Evolutionary conservation across 2,329 filamentous ascomycete species (phyloP).

Genomic region (Aspergillus sp.): DNA sequence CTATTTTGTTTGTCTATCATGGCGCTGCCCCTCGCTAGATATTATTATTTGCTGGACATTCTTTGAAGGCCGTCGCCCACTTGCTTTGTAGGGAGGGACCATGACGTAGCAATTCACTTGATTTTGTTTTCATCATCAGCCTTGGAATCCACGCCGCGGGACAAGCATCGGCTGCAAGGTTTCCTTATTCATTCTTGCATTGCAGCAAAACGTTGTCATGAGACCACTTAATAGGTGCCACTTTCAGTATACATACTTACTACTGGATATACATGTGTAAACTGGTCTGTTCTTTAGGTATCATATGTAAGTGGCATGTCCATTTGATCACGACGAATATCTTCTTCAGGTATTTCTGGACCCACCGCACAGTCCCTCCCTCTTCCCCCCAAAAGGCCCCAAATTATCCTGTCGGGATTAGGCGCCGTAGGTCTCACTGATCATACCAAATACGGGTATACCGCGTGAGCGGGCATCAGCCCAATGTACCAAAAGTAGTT

Average conservation of each 20-base stretch:
- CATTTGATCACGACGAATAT: background rate
- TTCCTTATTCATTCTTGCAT: background rate
- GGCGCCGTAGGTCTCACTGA: background rate
- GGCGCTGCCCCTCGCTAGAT: background rate
- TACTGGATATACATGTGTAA: background rate
- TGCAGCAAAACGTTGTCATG: constrained; percentile 7
- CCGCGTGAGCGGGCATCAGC: too few species aligned
- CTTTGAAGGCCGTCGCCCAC: too few species aligned
- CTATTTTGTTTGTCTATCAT: background rate
- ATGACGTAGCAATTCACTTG: background rate
- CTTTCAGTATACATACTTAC: background rate
- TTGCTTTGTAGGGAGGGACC: background rate
- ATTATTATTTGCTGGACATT: too few species aligned
- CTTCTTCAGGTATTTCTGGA: background rate
- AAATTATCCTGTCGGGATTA: constrained; percentile 4
- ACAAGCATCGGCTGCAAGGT: background rate
- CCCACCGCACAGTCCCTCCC: background rate
- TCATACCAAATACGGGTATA: background rate
- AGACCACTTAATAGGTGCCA: background rate
- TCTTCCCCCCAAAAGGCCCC: background rate
- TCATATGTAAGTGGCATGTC: background rate
- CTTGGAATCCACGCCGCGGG: background rate
- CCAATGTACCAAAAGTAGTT: too few species aligned
- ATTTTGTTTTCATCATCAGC: background rate
- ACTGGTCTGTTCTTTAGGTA: background rate